Evolutionary conservation across 1,139 yeast species (phyloP), one percentile per base, ranked within the genome.

Genomic region (Arxiozyma slooffiae): DNA sequence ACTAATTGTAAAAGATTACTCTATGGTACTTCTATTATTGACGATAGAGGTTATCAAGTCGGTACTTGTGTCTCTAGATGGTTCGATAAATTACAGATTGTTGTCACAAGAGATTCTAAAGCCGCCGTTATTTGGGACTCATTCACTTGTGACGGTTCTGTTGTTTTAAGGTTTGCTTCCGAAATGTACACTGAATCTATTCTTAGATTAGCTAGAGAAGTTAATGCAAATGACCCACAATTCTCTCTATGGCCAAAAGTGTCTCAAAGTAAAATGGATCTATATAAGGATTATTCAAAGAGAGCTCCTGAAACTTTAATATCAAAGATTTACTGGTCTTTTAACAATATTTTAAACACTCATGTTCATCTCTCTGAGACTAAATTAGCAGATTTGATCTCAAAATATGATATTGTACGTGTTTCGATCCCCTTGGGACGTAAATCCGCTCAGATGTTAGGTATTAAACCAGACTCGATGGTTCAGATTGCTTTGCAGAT

Each of bases 111-210:
- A 48, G 85, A 83, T 63, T 77, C 88, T 0, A 82, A 81, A 47
- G 89, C 89, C 1, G 89, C 89, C 16, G 78, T 85, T 26, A 82
- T 82, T 38, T 85, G 90, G 86, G 81, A 78, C 52, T 81, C 86
- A 2, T 78, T 85, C 41, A 78, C 84, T n/a, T 82, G 84, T 76
- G 92, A 85, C 65, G 84, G 87, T 47, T 84, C 90, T 2, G 81
- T 85, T 0, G 85, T 83, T 16, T 69, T 85, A 55, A 70, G 94
- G 52, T 85, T 82, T 59, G 79, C 84, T 40, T 78, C 87, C 58
- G 94, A 85, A 61, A 79, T 81, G 38, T 85, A 81, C 62, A 82
- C 92, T 0, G 94, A 85, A 61, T 80, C 84, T 44, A 80, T 84
- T 21, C 69, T 85, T 53, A 77, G 87, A 63, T 71, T 85, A 53